phyloP scores from a whole-genome alignment of 208 protist genomes.

The Plasmodiophora brassicae region DNA sequence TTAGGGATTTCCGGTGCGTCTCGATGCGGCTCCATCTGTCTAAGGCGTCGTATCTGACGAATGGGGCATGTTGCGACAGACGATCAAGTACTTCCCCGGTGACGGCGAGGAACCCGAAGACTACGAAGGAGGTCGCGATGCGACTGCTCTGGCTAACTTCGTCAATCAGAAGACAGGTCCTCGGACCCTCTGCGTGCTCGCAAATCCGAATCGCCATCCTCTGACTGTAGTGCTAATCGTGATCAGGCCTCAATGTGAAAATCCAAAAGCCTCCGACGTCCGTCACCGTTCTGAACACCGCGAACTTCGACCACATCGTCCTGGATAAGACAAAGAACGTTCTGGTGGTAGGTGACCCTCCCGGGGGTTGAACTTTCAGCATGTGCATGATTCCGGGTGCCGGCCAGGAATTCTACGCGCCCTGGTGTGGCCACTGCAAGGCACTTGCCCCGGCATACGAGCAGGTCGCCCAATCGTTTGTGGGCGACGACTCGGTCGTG shows the following conservation, averaged over 20 bases:
- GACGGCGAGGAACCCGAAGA: background rate
- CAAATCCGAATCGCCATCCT: no score
- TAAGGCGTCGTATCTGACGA: no score
- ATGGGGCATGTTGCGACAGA: no score
- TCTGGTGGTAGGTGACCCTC: no score
- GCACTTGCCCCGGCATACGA: constrained; percentile 61
- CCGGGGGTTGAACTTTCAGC: no score
- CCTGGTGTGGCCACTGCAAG: constrained; percentile 75
- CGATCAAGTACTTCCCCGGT: background rate
- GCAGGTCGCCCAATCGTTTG: constrained; percentile 52
- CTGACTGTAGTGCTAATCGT: no score
- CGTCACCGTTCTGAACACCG: constrained; percentile 54
- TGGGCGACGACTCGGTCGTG: constrained; percentile 43
- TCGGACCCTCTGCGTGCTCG: no score
- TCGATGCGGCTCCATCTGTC: no score
- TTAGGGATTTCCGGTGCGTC: no score
- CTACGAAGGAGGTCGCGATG: background rate
- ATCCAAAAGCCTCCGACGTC: background rate
- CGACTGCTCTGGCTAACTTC: background rate
- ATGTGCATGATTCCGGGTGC: no score
- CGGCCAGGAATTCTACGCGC: constrained; percentile 71
- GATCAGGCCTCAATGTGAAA: background rate
- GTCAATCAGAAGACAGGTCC: background rate
- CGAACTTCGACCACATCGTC: constrained; percentile 61
- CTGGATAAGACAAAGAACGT: constrained; percentile 59